Base-by-base conservation (phyloP, 1,139 yeast genomes). In the Suhomyces panamericanus region DNA sequence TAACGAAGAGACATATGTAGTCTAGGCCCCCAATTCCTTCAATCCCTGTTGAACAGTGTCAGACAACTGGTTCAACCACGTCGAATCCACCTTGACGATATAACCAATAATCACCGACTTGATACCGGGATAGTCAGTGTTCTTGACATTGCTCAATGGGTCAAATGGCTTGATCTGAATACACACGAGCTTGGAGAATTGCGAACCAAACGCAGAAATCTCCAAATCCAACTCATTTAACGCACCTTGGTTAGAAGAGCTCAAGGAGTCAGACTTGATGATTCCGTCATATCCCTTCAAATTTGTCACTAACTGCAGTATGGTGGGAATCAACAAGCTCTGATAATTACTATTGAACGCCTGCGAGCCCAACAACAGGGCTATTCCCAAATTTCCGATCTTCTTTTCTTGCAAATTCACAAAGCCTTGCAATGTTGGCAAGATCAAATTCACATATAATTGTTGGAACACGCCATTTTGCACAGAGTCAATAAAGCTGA, bases 131-230 rank as follows among this genome's bases (percentile, higher is more conserved):
- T 56, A 59, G 50, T 73, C 77, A 43, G 65, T 73, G 53, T 57
- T 70, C 39, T 63, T 64, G 9, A 75, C 53, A 20, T 57, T 69
- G 1, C 82, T 75, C 29, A 83, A 64, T 2, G 97, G 96, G 62
- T 93, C 97, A 53, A 79, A 76, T 6, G 83, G 74, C 50, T 76
- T 78, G 14, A 68, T 66, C 32, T 79, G 73, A 38, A 91, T 83
- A 2, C 88, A 78, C 2, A 78, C 80, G 48, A 93, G 71, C 58
- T 79, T 83, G 39, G 95, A 87, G 64, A 81, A 93, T 41, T 83
- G 81, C 0, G 96, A 85, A 2, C 98, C 98, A 66, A 90, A 93
- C 1, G 95, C 74, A 35, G 83, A 83, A 37, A 77, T 64, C 49
- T 84, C 90, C 33, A 80, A 62, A 44, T 82, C 88, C 46, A 62